Base-by-base conservation (phyloP, 2,329 filamentous ascomycete genomes). In the Alternaria tenuissima region DNA sequence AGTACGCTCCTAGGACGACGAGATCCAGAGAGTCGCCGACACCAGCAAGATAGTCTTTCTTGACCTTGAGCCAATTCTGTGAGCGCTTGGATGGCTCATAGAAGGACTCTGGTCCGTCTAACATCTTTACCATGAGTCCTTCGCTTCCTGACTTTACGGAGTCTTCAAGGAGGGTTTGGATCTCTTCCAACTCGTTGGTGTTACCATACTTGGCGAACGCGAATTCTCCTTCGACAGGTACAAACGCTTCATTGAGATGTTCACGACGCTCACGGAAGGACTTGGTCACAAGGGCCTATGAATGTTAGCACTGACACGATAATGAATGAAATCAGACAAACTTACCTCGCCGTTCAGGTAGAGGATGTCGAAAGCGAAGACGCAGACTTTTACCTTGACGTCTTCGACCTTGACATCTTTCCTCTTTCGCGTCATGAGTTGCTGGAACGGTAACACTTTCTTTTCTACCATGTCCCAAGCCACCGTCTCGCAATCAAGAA, bases 41-140 rank as follows among this genome's bases (percentile, higher is more conserved):
- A 53, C 94, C 94, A 6, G 91, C 86, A 57, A 99, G 91, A 77
- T 99, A 99, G 76, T 99, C 95, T 76, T 99, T 99, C 80, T 99
- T 99, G 80, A 98, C 81, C 85, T 99, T 99, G 66, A 99, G 90
- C 95, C 95, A 99, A 76, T 99, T 99, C 61, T 95, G 91, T 80
- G 92, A 96, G 66, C 95, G 90, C 78, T 96, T 97, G 73, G 92
- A 96, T 20, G 95, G 95, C 80, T 98, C 94, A 76, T 99, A 99
- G 70, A 92, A 92, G 69, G 92, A 96, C 79, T 97, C 94, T 7
- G 87, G 83, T 0, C 94, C 95, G 76, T 98, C 94, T 60, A 99
- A 82, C 95, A 99, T 99, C 83, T 99, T 99, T 14, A 99, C 95
- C 95, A 99, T 99, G 54, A 99, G 84, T 11, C 95, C 95, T 82